These are phyloP conservation scores for Aspergillus felis DNA, from an alignment of 2,329 filamentous ascomycete species.

Conservation along the genomic window DNA sequence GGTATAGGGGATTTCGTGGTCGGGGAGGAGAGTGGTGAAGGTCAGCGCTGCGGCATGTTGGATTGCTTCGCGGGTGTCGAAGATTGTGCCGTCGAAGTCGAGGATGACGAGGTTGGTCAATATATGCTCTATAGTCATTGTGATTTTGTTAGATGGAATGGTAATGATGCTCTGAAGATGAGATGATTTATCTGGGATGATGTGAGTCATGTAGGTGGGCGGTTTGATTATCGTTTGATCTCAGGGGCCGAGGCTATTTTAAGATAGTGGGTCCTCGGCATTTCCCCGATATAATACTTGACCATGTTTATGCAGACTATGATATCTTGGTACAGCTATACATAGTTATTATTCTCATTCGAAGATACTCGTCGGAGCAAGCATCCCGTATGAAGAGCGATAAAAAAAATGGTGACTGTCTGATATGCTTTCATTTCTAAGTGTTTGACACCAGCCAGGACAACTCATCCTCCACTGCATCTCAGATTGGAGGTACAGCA, in stretches of 20 bases:
- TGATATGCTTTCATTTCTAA: too few relatives aligned
- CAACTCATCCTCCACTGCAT: too few relatives aligned
- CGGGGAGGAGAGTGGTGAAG: slow-evolving; percentile 9
- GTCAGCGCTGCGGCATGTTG: slow-evolving; percentile 3
- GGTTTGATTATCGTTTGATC: too few relatives aligned
- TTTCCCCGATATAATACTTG: not conserved
- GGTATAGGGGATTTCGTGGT: not conserved
- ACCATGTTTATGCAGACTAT: too few relatives aligned
- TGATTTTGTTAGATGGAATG: not conserved
- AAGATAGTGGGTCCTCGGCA: not conserved
- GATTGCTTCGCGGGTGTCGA: slow-evolving; percentile 14
- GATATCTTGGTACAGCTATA: too few relatives aligned
- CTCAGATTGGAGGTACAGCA: too few relatives aligned
- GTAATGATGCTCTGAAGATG: not conserved
- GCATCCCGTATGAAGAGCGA: too few relatives aligned
- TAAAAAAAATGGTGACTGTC: too few relatives aligned
- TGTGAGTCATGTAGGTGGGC: not conserved
- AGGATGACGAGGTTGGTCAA: slow-evolving; percentile 11
- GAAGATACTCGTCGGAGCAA: too few relatives aligned
- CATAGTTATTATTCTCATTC: too few relatives aligned
- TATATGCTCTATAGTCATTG: not conserved
- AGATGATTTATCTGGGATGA: not conserved
- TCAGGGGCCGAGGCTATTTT: not conserved
- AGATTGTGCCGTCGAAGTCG: slow-evolving; percentile 18
- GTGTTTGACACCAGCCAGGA: too few relatives aligned